Conservation (phyloP, 2,329 filamentous ascomycete genomes). For the Exserohilum turcica region DNA sequence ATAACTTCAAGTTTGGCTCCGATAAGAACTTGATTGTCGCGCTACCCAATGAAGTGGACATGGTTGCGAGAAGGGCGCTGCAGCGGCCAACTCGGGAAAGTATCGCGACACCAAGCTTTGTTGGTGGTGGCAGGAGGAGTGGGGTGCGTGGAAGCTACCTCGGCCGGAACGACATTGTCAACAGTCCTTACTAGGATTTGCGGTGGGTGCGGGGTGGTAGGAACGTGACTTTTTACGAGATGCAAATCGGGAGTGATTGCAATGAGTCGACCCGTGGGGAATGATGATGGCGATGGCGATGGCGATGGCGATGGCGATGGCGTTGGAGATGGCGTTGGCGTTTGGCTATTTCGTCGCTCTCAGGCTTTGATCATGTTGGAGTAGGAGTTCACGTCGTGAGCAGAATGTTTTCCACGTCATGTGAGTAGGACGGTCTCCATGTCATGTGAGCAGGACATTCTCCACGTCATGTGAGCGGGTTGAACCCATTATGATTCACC, state of each 20-base stretch:
- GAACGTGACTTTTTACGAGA: not conserved
- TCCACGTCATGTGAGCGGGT: not conserved
- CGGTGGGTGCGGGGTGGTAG: not conserved
- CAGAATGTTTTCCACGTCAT: no score
- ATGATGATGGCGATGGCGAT: not conserved
- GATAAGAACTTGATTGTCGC: conserved; percentile 99
- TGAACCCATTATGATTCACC: not conserved
- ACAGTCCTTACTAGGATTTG: conserved; percentile 63
- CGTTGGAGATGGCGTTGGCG: no score
- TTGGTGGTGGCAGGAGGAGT: conserved; percentile 47
- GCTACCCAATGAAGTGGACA: conserved; percentile 95
- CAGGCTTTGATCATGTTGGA: not conserved
- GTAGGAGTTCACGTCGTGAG: not conserved
- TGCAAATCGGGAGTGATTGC: not conserved
- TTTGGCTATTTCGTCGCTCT: not conserved
- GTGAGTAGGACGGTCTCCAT: not conserved
- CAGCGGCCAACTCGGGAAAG: conserved; percentile 91
- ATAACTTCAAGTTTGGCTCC: conserved; percentile 96
- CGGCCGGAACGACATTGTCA: conserved; percentile 81
- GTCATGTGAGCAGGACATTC: not conserved
- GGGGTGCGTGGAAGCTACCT: conserved; percentile 68
- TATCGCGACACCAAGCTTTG: conserved; percentile 69
- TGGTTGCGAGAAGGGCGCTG: conserved; percentile 86
- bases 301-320: not conserved
- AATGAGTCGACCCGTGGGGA: no score